phyloP scores from a whole-genome alignment of 1,284 basidiomycete species.

The Cryptococcus wingfieldii region DNA sequence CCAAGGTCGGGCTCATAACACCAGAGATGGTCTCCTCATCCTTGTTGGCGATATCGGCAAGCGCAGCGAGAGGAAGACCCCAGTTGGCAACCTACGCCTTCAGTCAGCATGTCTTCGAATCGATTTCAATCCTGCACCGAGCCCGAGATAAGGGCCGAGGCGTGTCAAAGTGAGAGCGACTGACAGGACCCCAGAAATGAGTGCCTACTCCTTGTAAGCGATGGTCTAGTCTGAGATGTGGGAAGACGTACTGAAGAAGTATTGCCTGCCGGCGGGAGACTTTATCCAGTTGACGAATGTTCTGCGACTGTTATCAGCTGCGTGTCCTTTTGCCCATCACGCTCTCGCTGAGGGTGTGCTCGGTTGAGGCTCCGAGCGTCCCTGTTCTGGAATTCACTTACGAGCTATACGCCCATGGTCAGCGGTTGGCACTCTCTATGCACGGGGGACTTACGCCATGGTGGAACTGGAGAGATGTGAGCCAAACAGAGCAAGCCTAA shows the following conservation, averaged over 20 bases:
- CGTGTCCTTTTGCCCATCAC: not conserved
- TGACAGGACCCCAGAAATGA: slow-evolving; percentile 91
- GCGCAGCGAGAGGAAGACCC: slow-evolving; percentile 87
- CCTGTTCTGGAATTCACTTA: not conserved
- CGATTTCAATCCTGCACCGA: too few relatives aligned
- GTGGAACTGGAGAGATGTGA: not conserved
- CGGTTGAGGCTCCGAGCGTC: too few relatives aligned
- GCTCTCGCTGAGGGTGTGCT: not conserved
- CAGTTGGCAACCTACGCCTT: slow-evolving; percentile 80
- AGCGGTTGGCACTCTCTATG: not conserved
- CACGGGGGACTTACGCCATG: not conserved
- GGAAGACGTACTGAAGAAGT: slow-evolving; percentile 78
- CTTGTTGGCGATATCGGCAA: slow-evolving; percentile 74
- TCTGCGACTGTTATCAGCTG: slow-evolving; percentile 5
- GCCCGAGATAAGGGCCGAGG: not conserved
- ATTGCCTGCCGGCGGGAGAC: slow-evolving; percentile 81
- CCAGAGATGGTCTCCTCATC: slow-evolving; percentile 92
- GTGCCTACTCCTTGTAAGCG: slow-evolving; percentile 59
- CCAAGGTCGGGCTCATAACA: slow-evolving; percentile 86
- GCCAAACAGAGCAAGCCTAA: too few relatives aligned
- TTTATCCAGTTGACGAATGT: slow-evolving; percentile 74
- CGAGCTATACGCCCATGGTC: not conserved
- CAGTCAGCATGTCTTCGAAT: not conserved
- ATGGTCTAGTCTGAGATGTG: not conserved
- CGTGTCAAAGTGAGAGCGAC: slow-evolving; percentile 45